Base-by-base conservation (phyloP, 1,139 yeast species). In the Candida anutae region DNA sequence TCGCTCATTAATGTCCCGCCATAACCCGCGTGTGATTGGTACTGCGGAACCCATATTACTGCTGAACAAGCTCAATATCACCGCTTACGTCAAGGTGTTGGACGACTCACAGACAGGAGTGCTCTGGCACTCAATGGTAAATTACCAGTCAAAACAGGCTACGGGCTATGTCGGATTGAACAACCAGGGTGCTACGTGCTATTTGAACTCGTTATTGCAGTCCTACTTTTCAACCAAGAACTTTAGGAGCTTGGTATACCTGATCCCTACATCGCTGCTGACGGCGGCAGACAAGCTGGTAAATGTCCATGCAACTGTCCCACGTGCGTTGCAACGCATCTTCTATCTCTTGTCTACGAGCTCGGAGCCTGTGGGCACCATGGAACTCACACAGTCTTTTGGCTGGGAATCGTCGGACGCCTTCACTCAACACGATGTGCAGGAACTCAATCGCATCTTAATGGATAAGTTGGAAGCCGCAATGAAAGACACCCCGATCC, bases 391-490 rank as follows among this genome's bases (percentile, higher is more conserved):
- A 0, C 74, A 75, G 36, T 80, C 97, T 0, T 90, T 90, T 62
- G 98, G 99, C 8, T 90, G 99, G 99, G 95, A 88, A 50, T 73
- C 87, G 6, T 79, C 80, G 8, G 98, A 90, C 45, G 95, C 97
- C 0, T 93, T 90, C 52, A 84, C 95, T 5, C 99, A 90, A 54
- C 98, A 90, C 53, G 99, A 90, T 50, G 96, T 90, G 11, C 98
- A 93, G 51, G 99, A 90, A 52, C 68, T 93, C 51, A 87, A 88
- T 50, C 78, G 99, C 45, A 88, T 93, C 22, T 66, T 90, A 48
- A 90, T 93, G 96, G 99, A 90, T 52, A 77, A 81, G 43, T 65
- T 90, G 29, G 99, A 93, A 54, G 68, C 77, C 5, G 84, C 85
- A 29, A 88, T 90, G 97, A 87, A 87, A 48, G 90, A 87, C 5